Base-by-base conservation (phyloP, 1,139 yeast genomes). In the Pichia sp. region DNA sequence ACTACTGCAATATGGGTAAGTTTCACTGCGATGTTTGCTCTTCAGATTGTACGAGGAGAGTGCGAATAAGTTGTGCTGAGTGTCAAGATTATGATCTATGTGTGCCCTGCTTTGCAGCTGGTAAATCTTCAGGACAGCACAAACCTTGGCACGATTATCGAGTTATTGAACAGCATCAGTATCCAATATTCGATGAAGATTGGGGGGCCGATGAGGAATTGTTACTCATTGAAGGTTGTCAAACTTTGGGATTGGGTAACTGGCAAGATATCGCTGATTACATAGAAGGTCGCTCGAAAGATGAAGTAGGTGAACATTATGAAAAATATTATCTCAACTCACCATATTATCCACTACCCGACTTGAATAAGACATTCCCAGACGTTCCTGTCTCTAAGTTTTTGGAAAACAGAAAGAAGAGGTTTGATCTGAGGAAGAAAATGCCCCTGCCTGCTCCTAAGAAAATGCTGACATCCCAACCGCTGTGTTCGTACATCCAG, bases 171-270 rank as follows among this genome's bases (percentile, higher is more conserved):
- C 96, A 93, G 50, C 91, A 88, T 54, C 84, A 95, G 5, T 91
- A 86, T 54, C 98, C 99, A 0, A 84, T 93, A 17, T 81, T 91
- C 49, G 84, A 77, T 37, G 74, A 72, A 39, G 91, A 82, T 34
- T 91, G 99, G 99, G 98, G 98, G 22, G 98, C 98, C 1, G 98
- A 91, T 59, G 99, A 91, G 58, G 99, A 91, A 58, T 57, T 88
- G 42, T 64, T 86, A 33, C 66, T 91, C 42, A 73, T 93, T 16
- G 95, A 87, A 57, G 98, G 97, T 7, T 56, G 94, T 35, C 96
- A 88, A 58, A 81, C 85, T 6, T 72, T 74, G 38, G 98, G 99
- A 0, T 64, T 88, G 40, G 99, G 98, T 5, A 88, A 88, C 58
- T 91, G 98, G 98, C 95, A 85, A 50, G 98, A 91, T 58, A 75